phyloP scores from a whole-genome alignment of 2,329 filamentous ascomycete species.

The Monosporascus sp. region DNA sequence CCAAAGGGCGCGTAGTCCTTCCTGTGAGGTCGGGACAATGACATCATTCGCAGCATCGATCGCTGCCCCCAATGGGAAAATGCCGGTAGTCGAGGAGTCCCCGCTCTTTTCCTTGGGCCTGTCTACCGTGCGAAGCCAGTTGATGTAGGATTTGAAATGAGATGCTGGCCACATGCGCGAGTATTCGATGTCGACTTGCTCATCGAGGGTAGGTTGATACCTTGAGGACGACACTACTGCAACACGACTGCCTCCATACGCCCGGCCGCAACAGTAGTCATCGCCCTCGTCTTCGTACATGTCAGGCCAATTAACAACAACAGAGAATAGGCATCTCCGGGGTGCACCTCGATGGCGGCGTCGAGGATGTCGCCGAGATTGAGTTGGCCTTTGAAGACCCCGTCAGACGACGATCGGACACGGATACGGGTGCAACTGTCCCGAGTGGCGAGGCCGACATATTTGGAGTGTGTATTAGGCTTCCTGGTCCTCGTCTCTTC shows the following conservation, averaged over 20 bases:
- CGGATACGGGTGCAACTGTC: conserved; percentile 44
- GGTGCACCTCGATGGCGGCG: conserved; percentile 47
- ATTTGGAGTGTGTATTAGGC: conserved; percentile 17
- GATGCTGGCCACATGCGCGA: conserved; percentile 60
- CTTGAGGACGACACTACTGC: conserved; percentile 57
- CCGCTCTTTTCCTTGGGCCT: not conserved
- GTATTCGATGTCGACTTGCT: conserved; percentile 32
- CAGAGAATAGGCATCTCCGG: conserved; percentile 53
- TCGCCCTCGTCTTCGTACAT: conserved; percentile 62
- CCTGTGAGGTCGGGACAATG: conserved; percentile 15
- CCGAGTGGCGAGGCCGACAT: conserved; percentile 40
- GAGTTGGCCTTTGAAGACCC: conserved; percentile 44
- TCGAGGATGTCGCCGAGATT: conserved; percentile 60
- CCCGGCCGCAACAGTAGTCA: conserved; percentile 61
- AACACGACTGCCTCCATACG: conserved; percentile 60
- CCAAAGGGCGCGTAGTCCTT: conserved; percentile 44
- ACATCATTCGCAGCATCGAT: conserved; percentile 22
- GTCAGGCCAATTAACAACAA: conserved; percentile 54
- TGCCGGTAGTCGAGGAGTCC: not conserved
- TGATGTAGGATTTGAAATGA: conserved; percentile 52
- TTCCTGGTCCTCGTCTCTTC: conserved; percentile 16
- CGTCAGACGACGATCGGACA: conserved; percentile 42
- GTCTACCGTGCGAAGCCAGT: conserved; percentile 26
- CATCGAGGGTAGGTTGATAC: conserved; percentile 51
- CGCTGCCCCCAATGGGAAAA: conserved; percentile 26